Evolutionary conservation across 108 stramenopile species (phyloP).

Genomic region (Cyclotella cryptica): DNA sequence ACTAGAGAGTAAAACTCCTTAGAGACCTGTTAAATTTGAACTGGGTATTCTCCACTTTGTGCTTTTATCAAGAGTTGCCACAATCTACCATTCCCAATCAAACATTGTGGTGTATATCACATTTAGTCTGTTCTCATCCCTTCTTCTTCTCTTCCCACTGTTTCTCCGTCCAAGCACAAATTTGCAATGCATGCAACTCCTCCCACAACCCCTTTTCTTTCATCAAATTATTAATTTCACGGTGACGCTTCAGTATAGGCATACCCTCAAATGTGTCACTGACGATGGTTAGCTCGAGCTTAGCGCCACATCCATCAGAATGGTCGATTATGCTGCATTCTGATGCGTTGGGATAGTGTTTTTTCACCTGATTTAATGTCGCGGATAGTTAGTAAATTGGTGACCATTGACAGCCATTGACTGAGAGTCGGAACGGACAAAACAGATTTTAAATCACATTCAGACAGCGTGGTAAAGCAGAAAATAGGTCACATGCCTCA

Average conservation of each 20-base stretch:
- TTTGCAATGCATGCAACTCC: slow-evolving; percentile 80
- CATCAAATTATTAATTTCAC: slow-evolving; percentile 69
- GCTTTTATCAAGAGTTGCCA: too few species aligned
- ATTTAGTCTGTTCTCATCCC: neutral
- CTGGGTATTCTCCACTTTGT: too few species aligned
- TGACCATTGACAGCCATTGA: too few species aligned
- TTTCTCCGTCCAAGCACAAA: slow-evolving; percentile 80
- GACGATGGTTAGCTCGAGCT: slow-evolving; percentile 53
- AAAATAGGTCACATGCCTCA: too few species aligned
- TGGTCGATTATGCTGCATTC: slow-evolving; percentile 52
- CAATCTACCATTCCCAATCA: too few species aligned
- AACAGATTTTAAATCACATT: neutral
- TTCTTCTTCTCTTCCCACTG: slow-evolving; percentile 77
- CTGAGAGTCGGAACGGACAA: neutral
- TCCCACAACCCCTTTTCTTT: slow-evolving; percentile 64
- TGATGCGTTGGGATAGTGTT: slow-evolving; percentile 43
- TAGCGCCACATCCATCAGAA: slow-evolving; percentile 59
- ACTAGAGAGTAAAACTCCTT: too few species aligned
- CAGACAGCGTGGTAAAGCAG: neutral
- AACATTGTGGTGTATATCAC: too few species aligned
- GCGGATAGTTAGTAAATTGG: neutral
- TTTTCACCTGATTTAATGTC: slow-evolving; percentile 34
- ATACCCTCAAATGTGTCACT: slow-evolving; percentile 56
- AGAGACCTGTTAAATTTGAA: too few species aligned
- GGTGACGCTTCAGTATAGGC: slow-evolving; percentile 75